Percentiles rank a stretch among this genome's conserved stretches.
Conservation (phyloP, 2,329 filamentous ascomycete genomes). For the Verticillium longisporum region DNA sequence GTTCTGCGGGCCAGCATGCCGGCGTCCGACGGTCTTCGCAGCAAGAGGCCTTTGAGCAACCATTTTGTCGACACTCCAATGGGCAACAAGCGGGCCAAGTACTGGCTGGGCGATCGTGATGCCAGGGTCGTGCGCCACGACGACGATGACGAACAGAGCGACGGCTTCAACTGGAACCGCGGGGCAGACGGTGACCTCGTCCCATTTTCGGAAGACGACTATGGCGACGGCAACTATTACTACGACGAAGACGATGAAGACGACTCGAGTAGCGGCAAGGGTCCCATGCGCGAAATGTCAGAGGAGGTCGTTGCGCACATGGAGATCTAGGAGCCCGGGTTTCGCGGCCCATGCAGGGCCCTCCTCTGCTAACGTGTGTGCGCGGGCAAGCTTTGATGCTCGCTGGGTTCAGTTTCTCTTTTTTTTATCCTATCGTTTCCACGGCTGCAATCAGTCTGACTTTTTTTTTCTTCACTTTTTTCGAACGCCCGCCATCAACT, state of each 20-base stretch:
- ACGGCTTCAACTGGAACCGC: constrained; percentile 50
- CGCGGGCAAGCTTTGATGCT: background rate
- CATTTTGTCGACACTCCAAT: constrained; percentile 25
- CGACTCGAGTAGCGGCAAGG: constrained; percentile 30
- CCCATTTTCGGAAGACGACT: constrained; percentile 44
- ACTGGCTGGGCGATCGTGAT: constrained; percentile 73
- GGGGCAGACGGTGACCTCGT: constrained; percentile 53
- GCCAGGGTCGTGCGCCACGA: constrained; percentile 39
- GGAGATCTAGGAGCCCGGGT: constrained; percentile 44
- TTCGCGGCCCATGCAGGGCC: background rate
- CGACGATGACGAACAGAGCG: constrained; percentile 41
- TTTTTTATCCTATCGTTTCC: constrained; percentile 1
- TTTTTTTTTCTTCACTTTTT: background rate
- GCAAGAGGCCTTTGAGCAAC: constrained; percentile 18
- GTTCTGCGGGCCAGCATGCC: constrained; percentile 16
- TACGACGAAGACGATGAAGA: constrained; percentile 37
- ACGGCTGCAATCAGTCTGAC: background rate
- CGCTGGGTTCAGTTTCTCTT: background rate
- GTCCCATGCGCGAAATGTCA: constrained; percentile 48
- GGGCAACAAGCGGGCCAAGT: constrained; percentile 74
- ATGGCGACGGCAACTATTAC: constrained; percentile 37
- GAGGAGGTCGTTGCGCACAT: constrained; percentile 57
- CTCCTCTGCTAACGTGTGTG: background rate
- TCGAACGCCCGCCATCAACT: background rate
- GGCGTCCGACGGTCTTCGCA: constrained; percentile 3